These are phyloP conservation scores for Kluyveromyces aestuarii DNA, from an alignment of 805 yeast genomes.

Conservation along the genomic window DNA sequence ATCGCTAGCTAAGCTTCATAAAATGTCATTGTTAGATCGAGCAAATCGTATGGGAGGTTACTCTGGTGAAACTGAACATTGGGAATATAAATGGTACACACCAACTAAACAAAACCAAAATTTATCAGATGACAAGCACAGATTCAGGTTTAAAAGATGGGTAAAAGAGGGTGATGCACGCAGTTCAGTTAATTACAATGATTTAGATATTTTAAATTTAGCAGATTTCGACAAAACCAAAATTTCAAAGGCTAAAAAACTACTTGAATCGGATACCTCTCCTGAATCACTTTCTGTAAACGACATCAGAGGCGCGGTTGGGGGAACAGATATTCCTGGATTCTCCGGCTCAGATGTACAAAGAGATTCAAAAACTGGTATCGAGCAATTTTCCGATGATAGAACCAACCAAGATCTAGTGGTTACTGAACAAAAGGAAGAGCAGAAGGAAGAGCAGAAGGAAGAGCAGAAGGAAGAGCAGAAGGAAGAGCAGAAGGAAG, in stretches of 20 bases:
- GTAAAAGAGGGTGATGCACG: slow-evolving; percentile 7
- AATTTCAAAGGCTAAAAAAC: slow-evolving; percentile 2
- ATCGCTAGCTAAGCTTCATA: too few species aligned
- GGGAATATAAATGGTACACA: slow-evolving; percentile 27
- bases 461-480: slow-evolving; percentile 18
- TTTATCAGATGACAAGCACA: slow-evolving; percentile 7
- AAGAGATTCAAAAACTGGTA: neutral
- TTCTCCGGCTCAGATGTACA: slow-evolving; percentile 26
- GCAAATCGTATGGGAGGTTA: slow-evolving; percentile 16
- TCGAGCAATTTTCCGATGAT: slow-evolving; percentile 7
- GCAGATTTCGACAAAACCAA: slow-evolving; percentile 26
- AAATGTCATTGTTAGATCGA: slow-evolving; percentile 13
- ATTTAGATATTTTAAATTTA: slow-evolving; percentile 38
- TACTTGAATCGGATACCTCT: slow-evolving; percentile 9
- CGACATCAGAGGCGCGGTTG: slow-evolving; percentile 49
- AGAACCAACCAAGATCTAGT: neutral
- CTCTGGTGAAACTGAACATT: slow-evolving; percentile 15
- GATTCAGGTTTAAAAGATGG: slow-evolving; percentile 22
- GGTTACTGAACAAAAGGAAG: slow-evolving; percentile 1
- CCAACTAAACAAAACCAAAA: slow-evolving; percentile 14
- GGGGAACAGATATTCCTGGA: slow-evolving; percentile 38
- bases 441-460: slow-evolving; percentile 14
- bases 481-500: slow-evolving; percentile 12
- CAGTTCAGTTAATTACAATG: slow-evolving; percentile 27
- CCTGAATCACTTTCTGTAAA: slow-evolving; percentile 30